Percentiles rank a stretch among this genome's conserved stretches.
Conservation (phyloP, 345 rosid genomes). For the Aethionema arabicum region DNA sequence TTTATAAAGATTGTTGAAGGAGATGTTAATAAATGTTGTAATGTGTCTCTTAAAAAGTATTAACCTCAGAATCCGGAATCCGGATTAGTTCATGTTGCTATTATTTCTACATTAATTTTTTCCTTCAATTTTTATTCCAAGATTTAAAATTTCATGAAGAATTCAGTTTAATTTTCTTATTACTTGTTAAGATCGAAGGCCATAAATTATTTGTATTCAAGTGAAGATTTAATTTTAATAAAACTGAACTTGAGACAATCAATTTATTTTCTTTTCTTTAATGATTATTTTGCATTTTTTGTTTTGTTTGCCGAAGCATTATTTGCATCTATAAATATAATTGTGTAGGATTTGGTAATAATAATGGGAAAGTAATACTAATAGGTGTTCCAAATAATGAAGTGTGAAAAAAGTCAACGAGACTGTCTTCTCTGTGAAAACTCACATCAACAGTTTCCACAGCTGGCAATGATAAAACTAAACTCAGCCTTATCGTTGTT, state of each 20-base stretch:
- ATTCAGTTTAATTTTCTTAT: too few species aligned
- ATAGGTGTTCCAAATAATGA: background rate
- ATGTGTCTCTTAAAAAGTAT: background rate
- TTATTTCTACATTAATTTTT: background rate
- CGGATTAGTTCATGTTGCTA: background rate
- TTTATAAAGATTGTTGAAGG: background rate
- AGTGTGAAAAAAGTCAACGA: conserved; percentile 27
- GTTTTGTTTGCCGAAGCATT: too few species aligned
- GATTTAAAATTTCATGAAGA: too few species aligned
- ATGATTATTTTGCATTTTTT: too few species aligned
- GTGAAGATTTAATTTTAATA: too few species aligned
- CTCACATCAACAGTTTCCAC: conserved; percentile 27
- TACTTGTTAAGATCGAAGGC: too few species aligned
- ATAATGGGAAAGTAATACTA: background rate
- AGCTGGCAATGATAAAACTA: conserved; percentile 30
- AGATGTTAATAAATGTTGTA: background rate
- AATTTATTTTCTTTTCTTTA: too few species aligned
- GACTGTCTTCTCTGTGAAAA: conserved; percentile 26
- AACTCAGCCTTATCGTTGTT: conserved; percentile 14
- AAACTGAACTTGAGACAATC: too few species aligned
- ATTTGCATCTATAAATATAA: too few species aligned
- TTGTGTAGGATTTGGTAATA: too few species aligned
- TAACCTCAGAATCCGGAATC: background rate
- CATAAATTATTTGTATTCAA: too few species aligned
- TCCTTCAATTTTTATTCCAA: too few species aligned